phyloP scores from a whole-genome alignment of 2,329 filamentous ascomycete genomes.

The Metarhizium guizhouense region DNA sequence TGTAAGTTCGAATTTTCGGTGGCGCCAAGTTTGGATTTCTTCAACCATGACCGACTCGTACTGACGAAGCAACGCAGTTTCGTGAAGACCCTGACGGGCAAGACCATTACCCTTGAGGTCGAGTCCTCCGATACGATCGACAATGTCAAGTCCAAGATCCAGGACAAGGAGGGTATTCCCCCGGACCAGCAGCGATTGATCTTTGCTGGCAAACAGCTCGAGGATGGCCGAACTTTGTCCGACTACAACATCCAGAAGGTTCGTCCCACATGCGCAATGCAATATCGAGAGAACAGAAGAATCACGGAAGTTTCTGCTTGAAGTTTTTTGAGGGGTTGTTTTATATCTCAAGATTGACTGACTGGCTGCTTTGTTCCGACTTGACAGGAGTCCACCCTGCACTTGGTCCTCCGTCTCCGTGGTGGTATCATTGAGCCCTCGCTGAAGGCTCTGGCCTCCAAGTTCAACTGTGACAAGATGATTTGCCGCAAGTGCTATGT shows the following conservation, averaged over 20 bases:
- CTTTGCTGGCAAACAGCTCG: slow-evolving; percentile 98
- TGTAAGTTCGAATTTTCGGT: slow-evolving; percentile 50
- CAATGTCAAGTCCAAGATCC: slow-evolving; percentile 99
- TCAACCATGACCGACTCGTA: slow-evolving; percentile 11
- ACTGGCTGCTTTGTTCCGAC: slow-evolving; percentile 3
- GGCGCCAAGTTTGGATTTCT: slow-evolving; percentile 1
- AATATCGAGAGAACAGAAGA: not conserved
- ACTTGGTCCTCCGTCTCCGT: slow-evolving; percentile 96
- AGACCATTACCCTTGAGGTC: slow-evolving; percentile 99
- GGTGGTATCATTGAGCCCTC: slow-evolving; percentile 99
- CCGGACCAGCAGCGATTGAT: slow-evolving; percentile 98
- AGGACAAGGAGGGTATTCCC: slow-evolving; percentile 98
- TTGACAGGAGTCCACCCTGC: slow-evolving; percentile 84
- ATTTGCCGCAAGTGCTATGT: slow-evolving; percentile 99
- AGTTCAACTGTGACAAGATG: slow-evolving; percentile 99
- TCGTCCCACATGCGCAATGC: slow-evolving; percentile 25
- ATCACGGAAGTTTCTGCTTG: not conserved
- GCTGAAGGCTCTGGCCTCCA: slow-evolving; percentile 94
- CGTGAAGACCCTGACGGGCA: slow-evolving; percentile 99
- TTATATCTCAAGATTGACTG: not conserved
- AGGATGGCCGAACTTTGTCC: slow-evolving; percentile 92
- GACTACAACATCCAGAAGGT: slow-evolving; percentile 99
- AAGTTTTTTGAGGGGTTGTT: not conserved
- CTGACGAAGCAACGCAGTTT: slow-evolving; percentile 54
- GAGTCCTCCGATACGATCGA: slow-evolving; percentile 99